Conservation (phyloP, 257 asterid genomes). For the Scutellaria minor region DNA sequence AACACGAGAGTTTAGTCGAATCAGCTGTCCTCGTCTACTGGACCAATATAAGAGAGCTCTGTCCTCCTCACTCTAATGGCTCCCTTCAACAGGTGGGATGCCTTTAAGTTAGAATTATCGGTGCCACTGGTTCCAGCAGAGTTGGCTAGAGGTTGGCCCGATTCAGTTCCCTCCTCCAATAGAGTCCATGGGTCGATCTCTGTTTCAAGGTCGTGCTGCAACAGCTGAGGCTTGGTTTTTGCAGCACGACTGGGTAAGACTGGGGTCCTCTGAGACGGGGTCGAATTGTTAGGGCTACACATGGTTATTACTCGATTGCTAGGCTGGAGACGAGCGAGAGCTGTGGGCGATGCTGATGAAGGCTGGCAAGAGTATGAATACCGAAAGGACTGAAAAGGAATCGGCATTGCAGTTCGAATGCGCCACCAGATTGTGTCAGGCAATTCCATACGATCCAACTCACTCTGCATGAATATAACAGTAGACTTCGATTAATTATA, state of each 20-base stretch:
- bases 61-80: conserved; percentile 83
- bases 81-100: conserved; percentile 76
- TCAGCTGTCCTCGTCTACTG: conserved; percentile 93
- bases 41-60: conserved; percentile 81
- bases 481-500: neutral
- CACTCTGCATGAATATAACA: conserved; percentile 58
- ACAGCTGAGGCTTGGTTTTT: conserved; percentile 54
- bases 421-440: conserved; percentile 86
- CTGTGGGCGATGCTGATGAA: conserved; percentile 64
- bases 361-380: conserved; percentile 71
- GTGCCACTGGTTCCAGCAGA: conserved; percentile 53
- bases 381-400: conserved; percentile 57
- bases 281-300: conserved; percentile 50
- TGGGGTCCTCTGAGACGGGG: conserved; percentile 54
- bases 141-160: conserved; percentile 60
- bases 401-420: conserved; percentile 87
- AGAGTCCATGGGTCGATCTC: conserved; percentile 87
- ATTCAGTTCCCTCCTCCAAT: conserved; percentile 92
- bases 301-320: conserved; percentile 54
- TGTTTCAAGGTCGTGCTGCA: conserved; percentile 56
- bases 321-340: conserved; percentile 70
- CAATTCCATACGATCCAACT: conserved; percentile 82
- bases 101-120: conserved; percentile 72
- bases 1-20: conserved; percentile 30
- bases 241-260: conserved; percentile 58